Base-by-base conservation (phyloP, 768 basidiomycete genomes). In the Cystofilobasidium capitatum region DNA sequence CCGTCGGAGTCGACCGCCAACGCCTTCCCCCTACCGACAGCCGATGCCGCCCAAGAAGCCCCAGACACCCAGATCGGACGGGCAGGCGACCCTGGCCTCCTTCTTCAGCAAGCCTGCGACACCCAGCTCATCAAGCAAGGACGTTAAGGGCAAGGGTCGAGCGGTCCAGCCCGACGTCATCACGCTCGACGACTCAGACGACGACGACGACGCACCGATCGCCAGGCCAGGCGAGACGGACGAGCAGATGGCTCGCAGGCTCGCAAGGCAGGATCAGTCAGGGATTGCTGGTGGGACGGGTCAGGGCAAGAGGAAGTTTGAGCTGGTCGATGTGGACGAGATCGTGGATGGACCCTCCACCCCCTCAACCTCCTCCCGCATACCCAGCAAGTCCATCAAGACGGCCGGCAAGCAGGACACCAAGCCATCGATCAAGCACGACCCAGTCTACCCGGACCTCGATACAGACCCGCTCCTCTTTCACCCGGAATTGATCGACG, bases 401-500 rank as follows among this genome's bases (percentile, higher is more conserved):
- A 29, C 26, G 7, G 45, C n/a, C 3, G 35, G 35, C 12, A 12
- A 36, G 12, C 47, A 22, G 31, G 20, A 35, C 3, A 24, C 49
- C 33, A 51, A 51, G 26, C 35, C 49, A 8, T 20, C 17, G 9
- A 24, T 51, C 13, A 24, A 51, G 3, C 45, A 22, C 39, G 42
- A 10, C 29, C 58, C 58, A 24, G 31, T 54, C 33, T 55, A 39
- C 22, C 66, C 66, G 2, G 44, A 67, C 31, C 66, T 67, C 39
- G 66, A 67, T 31, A 26, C 47, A 17, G 66, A 67, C 35, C 66
- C 66, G 10, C 66, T 67, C 4, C 60, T 62, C 35, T 67, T 67
- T 39, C 58, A 57, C 26, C 66, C 66, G 4, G 66, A 17, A 29
- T 24, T 17, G 24, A 45, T 67, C 59, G 66, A 67, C 47, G 49